Conservation (phyloP, 169 alveolate genomes). For the Eimeria maxima region DNA sequence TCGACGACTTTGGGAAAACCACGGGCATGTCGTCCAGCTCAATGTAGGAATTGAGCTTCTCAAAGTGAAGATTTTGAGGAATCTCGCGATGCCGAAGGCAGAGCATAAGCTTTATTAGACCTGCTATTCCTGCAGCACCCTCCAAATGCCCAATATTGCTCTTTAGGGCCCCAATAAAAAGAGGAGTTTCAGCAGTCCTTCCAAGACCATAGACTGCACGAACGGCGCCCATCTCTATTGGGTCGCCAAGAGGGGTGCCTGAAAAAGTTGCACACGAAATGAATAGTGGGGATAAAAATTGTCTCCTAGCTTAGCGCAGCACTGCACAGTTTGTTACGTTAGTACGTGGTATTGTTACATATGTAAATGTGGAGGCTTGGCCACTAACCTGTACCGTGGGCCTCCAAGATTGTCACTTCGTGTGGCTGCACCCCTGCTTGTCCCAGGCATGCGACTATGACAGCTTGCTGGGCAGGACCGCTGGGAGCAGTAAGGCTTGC, state of each 20-base stretch:
- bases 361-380: too few relatives aligned
- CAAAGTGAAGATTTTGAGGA: constrained; percentile 88
- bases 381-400: constrained; percentile 89
- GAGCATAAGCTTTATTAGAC: constrained; percentile 85
- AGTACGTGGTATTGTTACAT: too few relatives aligned
- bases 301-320: too few relatives aligned
- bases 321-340: too few relatives aligned
- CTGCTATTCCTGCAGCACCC: constrained; percentile 89
- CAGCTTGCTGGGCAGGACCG: constrained; percentile 87
- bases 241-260: constrained; percentile 89
- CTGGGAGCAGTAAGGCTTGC: constrained; percentile 90
- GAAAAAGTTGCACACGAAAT: too few relatives aligned
- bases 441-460: constrained; percentile 77
- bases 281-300: too few relatives aligned
- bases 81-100: constrained; percentile 84
- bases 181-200: constrained; percentile 69
- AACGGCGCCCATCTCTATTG: constrained; percentile 88
- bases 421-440: constrained; percentile 79
- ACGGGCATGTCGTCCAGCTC: constrained; percentile 83
- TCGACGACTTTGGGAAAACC: constrained; percentile 66
- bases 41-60: constrained; percentile 87
- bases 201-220: constrained; percentile 71
- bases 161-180: constrained; percentile 84
- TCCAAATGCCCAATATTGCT: constrained; percentile 89
- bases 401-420: constrained; percentile 83